Base-by-base conservation (phyloP, 2,329 filamentous ascomycete species). In the Paraconiothyrium sp. region DNA sequence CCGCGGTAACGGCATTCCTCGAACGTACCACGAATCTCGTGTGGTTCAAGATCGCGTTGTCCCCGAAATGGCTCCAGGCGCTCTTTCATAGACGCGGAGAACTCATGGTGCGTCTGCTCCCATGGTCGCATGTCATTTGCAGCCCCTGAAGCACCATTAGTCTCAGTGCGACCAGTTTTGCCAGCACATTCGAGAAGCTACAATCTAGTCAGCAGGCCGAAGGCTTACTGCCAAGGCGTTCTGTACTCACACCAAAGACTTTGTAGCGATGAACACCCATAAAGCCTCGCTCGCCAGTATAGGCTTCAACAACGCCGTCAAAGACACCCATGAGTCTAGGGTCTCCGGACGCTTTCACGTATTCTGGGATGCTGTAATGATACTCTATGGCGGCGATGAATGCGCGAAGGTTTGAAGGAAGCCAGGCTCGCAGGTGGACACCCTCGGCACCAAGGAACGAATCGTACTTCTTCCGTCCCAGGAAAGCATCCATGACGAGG, bases 201-300 rank as follows among this genome's bases (percentile, higher is more conserved):
- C 14, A 13, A 41, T 16, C 22, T 49, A 20, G 51, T 59, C 32
- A 56, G 50, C 27, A 20, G 10, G 34, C 24, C 5, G n/a, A 32
- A 39, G 8, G 13, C 24, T 43, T 20, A 50, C 24, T 7, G n/a
- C 20, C 30, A 9, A 59, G 16, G 27, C 11, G 11, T 14, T 6
- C 24, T 9, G 10, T 30, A 60, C 60, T 60, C 60, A 86, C 83
- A 1, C 84, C 85, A 63, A 85, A 86, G 4, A 86, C 84, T 67
- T 86, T 86, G 70, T 86, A 86, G n/a, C 84, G 75, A 66, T 87
- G 84, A 0, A 81, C 83, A 5, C 85, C 84, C 84, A 86, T 85
- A 67, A 86, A 86, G 0, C 85, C 84, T 22, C 84, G 78, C 64
- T 86, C 84, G 0, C 84, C 85, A 0, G 83, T 83, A 63, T 86